Conservation (phyloP, 192 early-diverging fungal genomes). For the Coemansia guatemalensis region DNA sequence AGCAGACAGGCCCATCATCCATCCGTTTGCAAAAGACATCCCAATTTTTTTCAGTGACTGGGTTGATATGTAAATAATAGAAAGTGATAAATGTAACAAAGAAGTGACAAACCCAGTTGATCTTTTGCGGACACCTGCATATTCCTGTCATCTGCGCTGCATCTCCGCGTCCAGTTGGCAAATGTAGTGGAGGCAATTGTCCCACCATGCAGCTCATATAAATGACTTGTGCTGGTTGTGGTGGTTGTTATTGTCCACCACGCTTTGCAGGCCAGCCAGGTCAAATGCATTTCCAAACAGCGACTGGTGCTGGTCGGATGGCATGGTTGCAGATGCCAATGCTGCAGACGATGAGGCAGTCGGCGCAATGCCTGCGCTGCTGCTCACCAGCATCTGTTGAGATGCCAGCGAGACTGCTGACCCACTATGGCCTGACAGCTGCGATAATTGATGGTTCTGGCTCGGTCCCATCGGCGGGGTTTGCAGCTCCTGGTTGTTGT, state of each 20-base stretch:
- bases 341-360: slow-evolving; percentile 1
- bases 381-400: slow-evolving; percentile 12
- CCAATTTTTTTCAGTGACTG: neutral
- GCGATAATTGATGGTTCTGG: slow-evolving; percentile 5
- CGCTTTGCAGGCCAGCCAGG: slow-evolving; percentile 21
- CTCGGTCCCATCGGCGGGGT: slow-evolving; percentile 4
- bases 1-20: neutral
- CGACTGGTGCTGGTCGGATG: slow-evolving; percentile 14
- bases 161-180: slow-evolving; percentile 3
- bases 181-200: neutral
- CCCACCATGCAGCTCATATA: slow-evolving; percentile 14
- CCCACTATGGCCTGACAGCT: slow-evolving; percentile 9
- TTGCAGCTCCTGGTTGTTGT: slow-evolving; percentile 23
- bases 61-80: neutral
- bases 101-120: neutral
- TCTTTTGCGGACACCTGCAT: neutral
- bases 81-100: neutral
- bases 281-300: slow-evolving; percentile 30
- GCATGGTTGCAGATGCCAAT: slow-evolving; percentile 1
- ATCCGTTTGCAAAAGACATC: neutral
- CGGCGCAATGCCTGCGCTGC: slow-evolving; percentile 2
- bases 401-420: slow-evolving; percentile 20
- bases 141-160: neutral
- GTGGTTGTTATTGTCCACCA: slow-evolving; percentile 20
- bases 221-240: slow-evolving; percentile 15